Evolutionary conservation across 148 eudicot genomes (phyloP).

Genomic region (Camellia lanceoleosa): DNA sequence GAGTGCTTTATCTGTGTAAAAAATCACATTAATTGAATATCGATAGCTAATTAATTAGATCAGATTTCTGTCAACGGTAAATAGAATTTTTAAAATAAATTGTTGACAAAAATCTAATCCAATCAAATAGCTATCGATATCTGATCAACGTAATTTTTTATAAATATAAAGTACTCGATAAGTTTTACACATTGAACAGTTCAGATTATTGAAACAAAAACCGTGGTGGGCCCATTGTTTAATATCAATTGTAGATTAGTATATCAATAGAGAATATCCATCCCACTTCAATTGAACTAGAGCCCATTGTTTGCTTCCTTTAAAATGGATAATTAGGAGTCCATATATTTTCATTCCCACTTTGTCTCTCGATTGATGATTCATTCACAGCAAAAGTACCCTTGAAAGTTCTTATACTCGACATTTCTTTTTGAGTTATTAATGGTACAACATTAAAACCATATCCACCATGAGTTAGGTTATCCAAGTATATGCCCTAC

Average conservation of each 20-base stretch:
- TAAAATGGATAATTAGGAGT: slow-evolving; percentile 17
- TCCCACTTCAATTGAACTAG: slow-evolving; percentile 13
- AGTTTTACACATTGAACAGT: too few species aligned
- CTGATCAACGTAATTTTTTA: too few species aligned
- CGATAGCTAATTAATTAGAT: too few species aligned
- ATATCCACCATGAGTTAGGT: slow-evolving; percentile 2
- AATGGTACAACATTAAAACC: not conserved
- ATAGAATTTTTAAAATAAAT: too few species aligned
- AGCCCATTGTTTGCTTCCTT: slow-evolving; percentile 15
- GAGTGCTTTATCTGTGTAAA: too few species aligned
- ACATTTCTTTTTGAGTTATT: not conserved
- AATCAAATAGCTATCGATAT: too few species aligned
- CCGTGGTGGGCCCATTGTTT: too few species aligned
- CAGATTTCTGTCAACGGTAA: too few species aligned
- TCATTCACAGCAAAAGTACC: slow-evolving; percentile 12
- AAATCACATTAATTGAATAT: too few species aligned
- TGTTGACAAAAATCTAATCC: too few species aligned
- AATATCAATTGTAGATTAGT: not conserved
- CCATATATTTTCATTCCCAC: slow-evolving; percentile 6
- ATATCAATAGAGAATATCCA: not conserved
- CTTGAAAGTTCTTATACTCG: not conserved
- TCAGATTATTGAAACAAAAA: too few species aligned
- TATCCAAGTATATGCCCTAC: slow-evolving; percentile 9
- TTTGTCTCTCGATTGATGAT: not conserved
- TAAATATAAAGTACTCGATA: too few species aligned